Base-by-base conservation (phyloP, 1,284 basidiomycete species). In the Ganoderma sinense region DNA sequence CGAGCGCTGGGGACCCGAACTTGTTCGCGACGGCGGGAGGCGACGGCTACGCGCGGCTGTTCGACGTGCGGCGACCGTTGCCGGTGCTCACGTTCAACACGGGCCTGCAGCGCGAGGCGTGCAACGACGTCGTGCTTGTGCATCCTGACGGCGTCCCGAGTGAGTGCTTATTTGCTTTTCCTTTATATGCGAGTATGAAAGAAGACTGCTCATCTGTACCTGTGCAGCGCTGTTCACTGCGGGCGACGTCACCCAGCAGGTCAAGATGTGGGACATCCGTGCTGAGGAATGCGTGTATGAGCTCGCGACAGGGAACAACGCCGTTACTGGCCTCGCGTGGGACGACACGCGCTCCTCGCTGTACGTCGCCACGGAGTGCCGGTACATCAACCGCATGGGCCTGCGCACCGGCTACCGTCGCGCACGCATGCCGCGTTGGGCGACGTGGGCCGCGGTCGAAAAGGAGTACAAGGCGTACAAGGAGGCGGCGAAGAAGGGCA, bases 291-390 rank as follows among this genome's bases (percentile, higher is more conserved):
- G 76, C 29, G 73, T 83, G 16, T 84, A 83, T 75, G 82, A 84
- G 65, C 78, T 85, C 48, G 76, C 82, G 18, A 84, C 83, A 8
- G 84, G 83, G 23, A 84, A 85, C 73, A 84, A 82, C 69, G 62
- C 67, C 10, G 83, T 84, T 0, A 36, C 48, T 1, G 73, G 70
- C 13, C 70, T 85, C 62, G 79, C 74, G 0, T 84, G 83, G 82
- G 80, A 83, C 70, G 70, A 69, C 8, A 45, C 59, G 7, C 73
- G 71, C 26, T 70, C 76, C n/a, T 73, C 78, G 6, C 74, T 85
- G 2, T 83, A 78, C 67, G 82, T 81, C 8, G 75, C 78, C 4
- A 84, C 83, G 23, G 68, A 78, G 55, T 84, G 78, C 40, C 61
- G 59, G 7, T 78, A 80, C 69, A 73, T 81, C 61, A 79, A 82